Conservation (phyloP, 106 monocot genomes). For the Dactylorhiza incarnata region DNA sequence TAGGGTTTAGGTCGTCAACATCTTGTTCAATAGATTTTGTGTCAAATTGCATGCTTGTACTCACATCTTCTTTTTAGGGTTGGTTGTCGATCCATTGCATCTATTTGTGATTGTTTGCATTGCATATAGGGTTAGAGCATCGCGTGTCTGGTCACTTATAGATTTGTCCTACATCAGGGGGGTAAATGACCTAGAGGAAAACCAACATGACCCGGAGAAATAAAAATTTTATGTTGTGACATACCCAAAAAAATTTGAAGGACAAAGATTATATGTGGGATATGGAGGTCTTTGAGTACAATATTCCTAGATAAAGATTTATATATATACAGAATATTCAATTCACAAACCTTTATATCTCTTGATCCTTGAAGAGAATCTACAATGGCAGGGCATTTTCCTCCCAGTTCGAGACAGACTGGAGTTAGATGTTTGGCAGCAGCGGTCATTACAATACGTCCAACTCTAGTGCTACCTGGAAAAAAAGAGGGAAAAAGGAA, state of each 20-base stretch:
- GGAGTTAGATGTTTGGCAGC: slow-evolving; percentile 87
- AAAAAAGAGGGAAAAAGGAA: neutral
- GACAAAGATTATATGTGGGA: too few relatives aligned
- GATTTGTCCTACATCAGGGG: too few relatives aligned
- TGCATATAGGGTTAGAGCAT: too few relatives aligned
- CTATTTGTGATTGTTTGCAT: too few relatives aligned
- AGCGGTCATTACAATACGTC: slow-evolving; percentile 57
- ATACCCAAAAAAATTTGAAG: neutral
- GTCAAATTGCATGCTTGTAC: too few relatives aligned
- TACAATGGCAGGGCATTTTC: slow-evolving; percentile 78
- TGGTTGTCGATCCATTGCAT: too few relatives aligned
- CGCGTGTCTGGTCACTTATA: too few relatives aligned
- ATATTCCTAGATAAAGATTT: neutral
- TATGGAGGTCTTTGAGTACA: neutral
- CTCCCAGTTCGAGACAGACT: slow-evolving; percentile 78
- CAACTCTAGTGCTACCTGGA: slow-evolving; percentile 50
- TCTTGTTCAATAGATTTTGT: too few relatives aligned
- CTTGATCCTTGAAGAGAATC: slow-evolving; percentile 34
- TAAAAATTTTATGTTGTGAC: neutral
- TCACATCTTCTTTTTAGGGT: too few relatives aligned
- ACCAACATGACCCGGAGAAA: neutral
- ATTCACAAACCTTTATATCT: slow-evolving; percentile 38
- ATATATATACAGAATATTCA: neutral
- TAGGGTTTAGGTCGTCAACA: too few relatives aligned
- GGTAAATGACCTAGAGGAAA: neutral